Conservation (phyloP, 2,329 filamentous ascomycete genomes). For the Pseudovirgaria hyperparasitica region DNA sequence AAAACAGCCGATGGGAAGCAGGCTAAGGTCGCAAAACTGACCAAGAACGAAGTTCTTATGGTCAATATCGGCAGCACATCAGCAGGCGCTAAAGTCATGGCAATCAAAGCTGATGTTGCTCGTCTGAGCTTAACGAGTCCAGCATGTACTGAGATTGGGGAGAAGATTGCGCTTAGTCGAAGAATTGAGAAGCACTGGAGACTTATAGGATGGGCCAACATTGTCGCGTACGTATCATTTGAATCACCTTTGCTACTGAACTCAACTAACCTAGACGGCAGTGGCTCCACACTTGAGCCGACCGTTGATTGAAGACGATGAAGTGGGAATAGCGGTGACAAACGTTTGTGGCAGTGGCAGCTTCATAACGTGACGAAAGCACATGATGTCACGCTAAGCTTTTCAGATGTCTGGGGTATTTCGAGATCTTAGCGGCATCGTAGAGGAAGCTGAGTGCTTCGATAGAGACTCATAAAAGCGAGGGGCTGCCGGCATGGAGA, state of each 20-base stretch:
- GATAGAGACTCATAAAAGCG: no score
- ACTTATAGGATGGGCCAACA: slow-evolving; percentile 30
- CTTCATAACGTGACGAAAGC: no score
- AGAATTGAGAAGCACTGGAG: slow-evolving; percentile 98
- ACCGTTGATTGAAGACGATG: slow-evolving; percentile 8
- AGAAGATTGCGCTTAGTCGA: slow-evolving; percentile 92
- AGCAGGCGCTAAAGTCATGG: slow-evolving; percentile 91
- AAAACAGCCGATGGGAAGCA: slow-evolving; percentile 98
- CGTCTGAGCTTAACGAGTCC: slow-evolving; percentile 88
- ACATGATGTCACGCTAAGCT: no score
- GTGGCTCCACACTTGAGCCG: slow-evolving; percentile 26
- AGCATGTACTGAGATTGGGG: slow-evolving; percentile 91
- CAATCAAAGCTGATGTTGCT: slow-evolving; percentile 94
- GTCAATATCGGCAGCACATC: slow-evolving; percentile 98
- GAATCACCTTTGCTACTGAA: neutral
- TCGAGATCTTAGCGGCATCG: no score
- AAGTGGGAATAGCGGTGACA: neutral
- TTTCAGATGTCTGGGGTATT: no score
- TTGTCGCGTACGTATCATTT: slow-evolving; percentile 24
- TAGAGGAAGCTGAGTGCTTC: no score
- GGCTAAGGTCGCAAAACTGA: slow-evolving; percentile 94
- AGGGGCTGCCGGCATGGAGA: no score
- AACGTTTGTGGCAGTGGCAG: no score
- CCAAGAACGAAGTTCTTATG: slow-evolving; percentile 99
- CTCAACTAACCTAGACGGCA: slow-evolving; percentile 12